Evolutionary conservation across 208 protist species (phyloP).

Genomic region (Trypanosoma avium): DNA sequence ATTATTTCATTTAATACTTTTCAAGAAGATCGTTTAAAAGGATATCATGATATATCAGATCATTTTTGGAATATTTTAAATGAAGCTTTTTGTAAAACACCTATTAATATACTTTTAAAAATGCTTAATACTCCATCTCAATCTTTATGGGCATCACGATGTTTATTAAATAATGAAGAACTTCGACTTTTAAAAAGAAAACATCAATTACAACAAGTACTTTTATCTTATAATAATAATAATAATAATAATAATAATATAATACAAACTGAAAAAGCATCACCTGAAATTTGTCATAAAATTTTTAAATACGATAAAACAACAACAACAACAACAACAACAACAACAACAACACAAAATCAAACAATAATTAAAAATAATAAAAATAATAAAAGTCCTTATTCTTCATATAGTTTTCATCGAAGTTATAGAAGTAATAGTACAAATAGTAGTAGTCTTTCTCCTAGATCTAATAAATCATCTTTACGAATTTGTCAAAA

Average conservation of each 20-base stretch:
- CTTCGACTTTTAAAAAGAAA: slow-evolving; percentile 3
- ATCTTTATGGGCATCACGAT: neutral
- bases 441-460: too few relatives aligned
- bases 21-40: neutral
- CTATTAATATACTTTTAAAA: slow-evolving; percentile 1
- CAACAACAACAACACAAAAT: too few relatives aligned
- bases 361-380: too few relatives aligned
- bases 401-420: too few relatives aligned
- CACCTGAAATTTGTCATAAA: too few relatives aligned
- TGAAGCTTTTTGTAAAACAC: neutral
- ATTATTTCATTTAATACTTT: neutral
- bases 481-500: too few relatives aligned
- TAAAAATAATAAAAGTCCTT: too few relatives aligned
- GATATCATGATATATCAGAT: slow-evolving; percentile 18
- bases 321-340: too few relatives aligned
- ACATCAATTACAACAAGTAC: neutral
- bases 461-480: too few relatives aligned
- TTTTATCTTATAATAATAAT: neutral
- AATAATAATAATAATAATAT: neutral
- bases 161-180: slow-evolving; percentile 11
- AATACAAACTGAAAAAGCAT: neutral
- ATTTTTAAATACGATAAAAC: neutral
- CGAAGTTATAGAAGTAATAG: too few relatives aligned
- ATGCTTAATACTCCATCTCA: slow-evolving; percentile 19
- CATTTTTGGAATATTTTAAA: slow-evolving; percentile 16